Evolutionary conservation across 2,329 filamentous ascomycete species (phyloP), one percentile per base, ranked within the genome.

Genomic region (Arthroderma uncinatum): DNA sequence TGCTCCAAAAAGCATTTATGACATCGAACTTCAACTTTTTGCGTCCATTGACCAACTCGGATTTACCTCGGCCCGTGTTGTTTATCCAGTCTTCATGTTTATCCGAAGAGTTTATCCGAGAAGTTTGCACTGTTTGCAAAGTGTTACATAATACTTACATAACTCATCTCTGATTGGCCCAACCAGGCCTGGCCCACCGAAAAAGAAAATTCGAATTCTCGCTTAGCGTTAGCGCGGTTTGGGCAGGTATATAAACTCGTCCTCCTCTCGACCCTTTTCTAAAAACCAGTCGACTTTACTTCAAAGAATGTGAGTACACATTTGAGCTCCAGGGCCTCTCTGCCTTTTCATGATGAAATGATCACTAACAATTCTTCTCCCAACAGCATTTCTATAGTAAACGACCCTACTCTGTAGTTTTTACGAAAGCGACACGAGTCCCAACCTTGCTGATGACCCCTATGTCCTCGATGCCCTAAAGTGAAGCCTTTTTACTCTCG

Each of bases 391-490:
- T 95, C 87, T 95, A 91, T 90, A 95, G 89, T 91, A 85, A 81
- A 88, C 84, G 84, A 90, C 69, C 86, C 81, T 80, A 81, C 84
- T 89, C 87, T 93, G 86, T 89, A 84, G 86, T 92, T 82, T 83
- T 83, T 81, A 90, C 82, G 86, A 80, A 80, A 95, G 90, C 87
- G 82, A 89, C 86, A 92, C 86, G 89, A 42, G 47, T 78, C 82
- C 83, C 82, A 92, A 84, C 87, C 88, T 89, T 88, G 87, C 87
- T 88, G 89, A 94, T 93, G 89, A 94, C 74, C 76, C 62, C 68
- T 68, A 87, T 82, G 85, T 88, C 88, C 86, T 88, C 88, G 83
- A 79, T 80, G 77, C 85, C 86, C 84, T 82, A 88, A 87, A 90
- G 87, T 93, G 87, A 91, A 86, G 75, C 79, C 79, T 75, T 75